phyloP scores from a whole-genome alignment of 805 yeast genomes.

The Vanderwaltozyma yarrowii region DNA sequence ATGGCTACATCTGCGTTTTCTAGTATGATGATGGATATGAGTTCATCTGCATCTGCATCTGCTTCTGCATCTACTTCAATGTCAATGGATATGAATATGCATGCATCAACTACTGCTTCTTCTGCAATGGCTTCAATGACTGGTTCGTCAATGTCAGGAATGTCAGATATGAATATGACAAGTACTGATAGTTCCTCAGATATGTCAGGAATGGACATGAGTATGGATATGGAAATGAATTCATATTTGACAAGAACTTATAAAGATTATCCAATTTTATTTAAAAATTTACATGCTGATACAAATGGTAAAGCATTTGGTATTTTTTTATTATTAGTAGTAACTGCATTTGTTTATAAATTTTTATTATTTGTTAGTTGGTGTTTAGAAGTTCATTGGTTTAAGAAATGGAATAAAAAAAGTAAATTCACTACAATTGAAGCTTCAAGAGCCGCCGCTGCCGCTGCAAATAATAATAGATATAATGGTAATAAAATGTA shows the following conservation, averaged over 20 bases:
- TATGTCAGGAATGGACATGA: conserved; percentile 10
- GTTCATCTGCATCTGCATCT: conserved; percentile 5
- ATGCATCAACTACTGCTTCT: conserved; percentile 4
- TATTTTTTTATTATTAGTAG: conserved; percentile 52
- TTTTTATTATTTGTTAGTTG: conserved; percentile 49
- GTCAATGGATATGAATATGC: conserved; percentile 2
- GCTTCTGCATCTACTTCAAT: conserved; percentile 1
- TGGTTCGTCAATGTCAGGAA: neutral
- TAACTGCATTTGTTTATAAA: conserved; percentile 47
- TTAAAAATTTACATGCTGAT: conserved; percentile 42
- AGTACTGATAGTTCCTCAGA: conserved; percentile 4
- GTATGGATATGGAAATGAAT: conserved; percentile 37
- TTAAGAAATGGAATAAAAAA: conserved; percentile 35
- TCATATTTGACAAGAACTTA: conserved; percentile 44
- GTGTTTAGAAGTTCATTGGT: conserved; percentile 56
- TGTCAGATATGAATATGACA: conserved; percentile 9
- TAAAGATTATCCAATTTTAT: conserved; percentile 51
- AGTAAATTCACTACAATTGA: conserved; percentile 5
- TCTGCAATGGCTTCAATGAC: conserved; percentile 2
- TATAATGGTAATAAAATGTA: too few relatives aligned
- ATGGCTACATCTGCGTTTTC: conserved; percentile 3
- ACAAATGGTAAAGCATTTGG: conserved; percentile 61
- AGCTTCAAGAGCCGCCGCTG: neutral
- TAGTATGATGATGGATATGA: conserved; percentile 6
- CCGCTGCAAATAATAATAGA: conserved; percentile 4